Percentiles rank a stretch among this genome's conserved stretches.
Conservation (phyloP, 169 alveolate species). For the Plasmodium malariae region DNA sequence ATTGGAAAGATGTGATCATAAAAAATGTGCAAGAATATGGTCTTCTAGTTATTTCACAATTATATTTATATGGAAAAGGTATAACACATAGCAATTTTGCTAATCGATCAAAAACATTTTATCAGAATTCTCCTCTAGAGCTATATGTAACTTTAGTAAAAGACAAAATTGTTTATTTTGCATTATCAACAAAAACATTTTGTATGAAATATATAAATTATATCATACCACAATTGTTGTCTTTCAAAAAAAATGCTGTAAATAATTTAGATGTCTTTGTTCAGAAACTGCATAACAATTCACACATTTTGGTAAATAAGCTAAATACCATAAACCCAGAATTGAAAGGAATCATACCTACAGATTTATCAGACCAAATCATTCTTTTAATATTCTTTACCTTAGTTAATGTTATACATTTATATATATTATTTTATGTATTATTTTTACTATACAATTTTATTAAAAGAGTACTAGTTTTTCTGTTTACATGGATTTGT, state of each 20-base stretch:
- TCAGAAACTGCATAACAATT: constrained; percentile 4
- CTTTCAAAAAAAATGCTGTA: not conserved
- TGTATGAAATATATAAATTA: not conserved
- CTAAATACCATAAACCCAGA: constrained; percentile 63
- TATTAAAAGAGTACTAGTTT: not conserved
- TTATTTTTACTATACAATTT: constrained; percentile 12
- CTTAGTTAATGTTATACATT: constrained; percentile 21
- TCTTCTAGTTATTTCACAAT: not conserved
- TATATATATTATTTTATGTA: constrained; percentile 42
- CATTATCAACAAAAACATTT: not conserved
- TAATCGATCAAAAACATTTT: not conserved
- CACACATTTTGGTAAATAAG: constrained; percentile 25
- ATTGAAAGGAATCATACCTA: constrained; percentile 29
- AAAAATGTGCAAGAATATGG: not conserved
- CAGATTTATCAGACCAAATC: constrained; percentile 12
- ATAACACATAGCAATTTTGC: not conserved
- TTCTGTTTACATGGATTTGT: not conserved
- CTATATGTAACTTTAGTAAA: constrained; percentile 4
- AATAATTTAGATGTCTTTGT: constrained; percentile 21
- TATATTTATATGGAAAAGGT: not conserved
- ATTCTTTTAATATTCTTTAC: constrained; percentile 37
- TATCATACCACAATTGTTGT: not conserved
- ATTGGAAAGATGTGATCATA: constrained; percentile 1
- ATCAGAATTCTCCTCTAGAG: not conserved
- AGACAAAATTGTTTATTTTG: not conserved